These are phyloP conservation scores for Hypoxylon fuscum DNA, from an alignment of 495 filamentous ascomycete species.

Conservation along the genomic window DNA sequence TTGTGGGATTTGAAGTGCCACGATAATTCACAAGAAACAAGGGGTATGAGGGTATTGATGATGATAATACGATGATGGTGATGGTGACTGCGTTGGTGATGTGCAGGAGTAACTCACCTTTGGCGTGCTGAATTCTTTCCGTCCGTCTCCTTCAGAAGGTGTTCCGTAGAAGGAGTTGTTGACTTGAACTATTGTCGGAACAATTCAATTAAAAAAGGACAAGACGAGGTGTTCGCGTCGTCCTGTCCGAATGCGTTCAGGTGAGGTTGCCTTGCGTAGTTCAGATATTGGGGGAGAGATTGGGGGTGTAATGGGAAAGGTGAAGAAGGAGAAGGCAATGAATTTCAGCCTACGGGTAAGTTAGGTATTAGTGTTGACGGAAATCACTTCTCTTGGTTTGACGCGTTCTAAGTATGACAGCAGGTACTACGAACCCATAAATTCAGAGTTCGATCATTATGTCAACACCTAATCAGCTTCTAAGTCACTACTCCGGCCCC, in stretches of 20 bases:
- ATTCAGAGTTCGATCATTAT: too few species aligned
- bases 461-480: too few species aligned
- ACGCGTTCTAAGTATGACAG: too few species aligned
- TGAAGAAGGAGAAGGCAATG: neutral
- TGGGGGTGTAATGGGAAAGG: neutral
- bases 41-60: neutral
- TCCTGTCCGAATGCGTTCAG: neutral
- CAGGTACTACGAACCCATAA: too few species aligned
- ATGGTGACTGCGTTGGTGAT: neutral
- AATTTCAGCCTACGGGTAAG: too few species aligned
- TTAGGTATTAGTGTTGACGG: too few species aligned
- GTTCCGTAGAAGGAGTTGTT: slow-evolving; percentile 16
- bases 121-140: slow-evolving; percentile 15
- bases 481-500: too few species aligned
- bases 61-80: neutral
- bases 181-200: neutral
- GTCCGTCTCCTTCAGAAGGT: neutral
- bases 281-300: neutral
- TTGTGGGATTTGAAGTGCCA: neutral
- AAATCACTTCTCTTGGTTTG: too few species aligned
- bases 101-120: slow-evolving; percentile 19
- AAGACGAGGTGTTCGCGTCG: neutral
- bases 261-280: neutral
- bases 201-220: neutral
- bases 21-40: neutral